A percentile compares a stretch with the other conserved stretches of the same genome.
phyloP scores from a whole-genome alignment of 345 rosid species.

The Eucalyptus albens region DNA sequence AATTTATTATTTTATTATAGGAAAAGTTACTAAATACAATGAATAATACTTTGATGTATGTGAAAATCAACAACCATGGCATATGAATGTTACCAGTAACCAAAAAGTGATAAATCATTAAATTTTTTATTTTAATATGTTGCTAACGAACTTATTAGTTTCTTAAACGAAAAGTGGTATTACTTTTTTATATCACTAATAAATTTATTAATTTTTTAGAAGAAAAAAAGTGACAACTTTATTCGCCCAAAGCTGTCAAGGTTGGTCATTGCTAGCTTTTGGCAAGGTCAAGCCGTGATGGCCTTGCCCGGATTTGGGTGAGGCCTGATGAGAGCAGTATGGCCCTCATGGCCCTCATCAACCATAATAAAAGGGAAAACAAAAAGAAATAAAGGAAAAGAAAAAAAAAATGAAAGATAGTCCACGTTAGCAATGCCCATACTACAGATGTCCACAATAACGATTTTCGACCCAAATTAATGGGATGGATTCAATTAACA shows the following conservation, averaged over 20 bases:
- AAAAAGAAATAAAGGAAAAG: fast-evolving
- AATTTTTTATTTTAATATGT: fast-evolving
- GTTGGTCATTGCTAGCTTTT: fast-evolving
- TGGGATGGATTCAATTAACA: too few relatives aligned
- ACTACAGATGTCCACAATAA: fast-evolving
- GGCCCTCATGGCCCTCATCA: fast-evolving
- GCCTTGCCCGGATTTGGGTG: fast-evolving
- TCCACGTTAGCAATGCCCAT: fast-evolving
- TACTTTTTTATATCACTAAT: fast-evolving
- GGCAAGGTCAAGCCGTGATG: fast-evolving
- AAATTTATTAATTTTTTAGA: too few relatives aligned
- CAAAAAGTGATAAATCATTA: not conserved
- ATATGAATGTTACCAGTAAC: not conserved
- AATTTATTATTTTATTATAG: not conserved
- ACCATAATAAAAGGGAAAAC: too few relatives aligned
- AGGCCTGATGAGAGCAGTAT: fast-evolving
- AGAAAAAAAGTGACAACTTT: not conserved
- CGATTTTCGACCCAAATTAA: fast-evolving
- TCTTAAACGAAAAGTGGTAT: not conserved
- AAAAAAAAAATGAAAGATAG: too few relatives aligned
- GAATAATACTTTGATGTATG: not conserved
- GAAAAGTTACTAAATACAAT: not conserved
- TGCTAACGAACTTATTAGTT: not conserved
- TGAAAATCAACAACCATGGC: not conserved
- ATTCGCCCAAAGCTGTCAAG: not conserved